Evolutionary conservation across 345 rosid species (phyloP).

Genomic region (Ceriops decandra): DNA sequence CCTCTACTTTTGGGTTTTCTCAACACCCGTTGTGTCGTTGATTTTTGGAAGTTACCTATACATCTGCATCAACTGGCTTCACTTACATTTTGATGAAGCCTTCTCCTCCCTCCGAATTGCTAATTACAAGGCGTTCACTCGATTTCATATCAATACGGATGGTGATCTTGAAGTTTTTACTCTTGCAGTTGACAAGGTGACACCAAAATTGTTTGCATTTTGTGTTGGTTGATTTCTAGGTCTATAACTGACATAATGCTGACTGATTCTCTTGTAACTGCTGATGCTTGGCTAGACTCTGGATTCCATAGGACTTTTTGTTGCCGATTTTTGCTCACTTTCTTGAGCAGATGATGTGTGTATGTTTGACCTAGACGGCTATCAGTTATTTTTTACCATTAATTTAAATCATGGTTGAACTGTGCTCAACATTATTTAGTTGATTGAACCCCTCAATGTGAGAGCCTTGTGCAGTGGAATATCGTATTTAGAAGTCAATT

Average conservation of each 20-base stretch:
- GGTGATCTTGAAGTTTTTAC: conserved; percentile 92
- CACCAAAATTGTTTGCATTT: conserved; percentile 6
- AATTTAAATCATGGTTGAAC: too few relatives aligned
- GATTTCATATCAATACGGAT: conserved; percentile 65
- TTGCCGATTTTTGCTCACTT: too few relatives aligned
- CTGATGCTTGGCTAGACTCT: too few relatives aligned
- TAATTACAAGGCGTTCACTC: conserved; percentile 90
- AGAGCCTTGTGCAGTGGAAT: too few relatives aligned
- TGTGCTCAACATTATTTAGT: too few relatives aligned
- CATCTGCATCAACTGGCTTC: conserved; percentile 96
- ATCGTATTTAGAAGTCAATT: too few relatives aligned
- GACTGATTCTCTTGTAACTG: neutral
- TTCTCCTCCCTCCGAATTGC: conserved; percentile 98
- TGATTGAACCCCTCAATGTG: too few relatives aligned
- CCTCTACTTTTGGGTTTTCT: conserved; percentile 98
- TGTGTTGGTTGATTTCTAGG: neutral
- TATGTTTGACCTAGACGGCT: too few relatives aligned
- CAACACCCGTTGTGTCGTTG: conserved; percentile 91
- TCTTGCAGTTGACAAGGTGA: conserved; percentile 93
- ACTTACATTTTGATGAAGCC: conserved; percentile 96
- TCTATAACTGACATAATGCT: neutral
- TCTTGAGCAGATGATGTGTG: too few relatives aligned
- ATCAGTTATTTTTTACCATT: too few relatives aligned
- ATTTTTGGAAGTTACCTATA: conserved; percentile 96
- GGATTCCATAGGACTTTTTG: too few relatives aligned